phyloP scores from a whole-genome alignment of 495 filamentous ascomycete genomes.

The Neohortaea acidophila region DNA sequence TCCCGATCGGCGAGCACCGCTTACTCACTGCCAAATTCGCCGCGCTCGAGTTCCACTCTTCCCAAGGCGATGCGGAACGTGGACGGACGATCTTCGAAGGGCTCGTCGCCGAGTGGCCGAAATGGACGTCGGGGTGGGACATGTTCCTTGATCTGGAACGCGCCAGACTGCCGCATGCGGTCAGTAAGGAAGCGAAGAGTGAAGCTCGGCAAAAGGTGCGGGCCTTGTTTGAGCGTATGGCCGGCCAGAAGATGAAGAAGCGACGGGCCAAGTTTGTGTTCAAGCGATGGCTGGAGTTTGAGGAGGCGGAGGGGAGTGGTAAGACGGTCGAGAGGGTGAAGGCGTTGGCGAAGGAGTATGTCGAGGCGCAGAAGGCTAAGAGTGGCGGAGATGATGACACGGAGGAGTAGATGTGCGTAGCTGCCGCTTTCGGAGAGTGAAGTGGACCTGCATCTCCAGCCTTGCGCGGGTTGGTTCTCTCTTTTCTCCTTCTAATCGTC shows the following conservation, averaged over 20 bases:
- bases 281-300: conserved; percentile 27
- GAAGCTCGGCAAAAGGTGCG: conserved; percentile 51
- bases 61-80: conserved; percentile 72
- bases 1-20: conserved; percentile 56
- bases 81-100: conserved; percentile 91
- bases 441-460: no score
- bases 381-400: conserved; percentile 9
- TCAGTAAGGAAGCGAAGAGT: conserved; percentile 32
- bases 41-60: conserved; percentile 73
- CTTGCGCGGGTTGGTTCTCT: no score
- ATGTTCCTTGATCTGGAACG: conserved; percentile 74
- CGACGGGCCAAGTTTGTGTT: conserved; percentile 24
- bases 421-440: no score
- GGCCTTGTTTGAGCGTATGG: conserved; percentile 67
- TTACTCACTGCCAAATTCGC: conserved; percentile 74
- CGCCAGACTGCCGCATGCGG: conserved; percentile 2
- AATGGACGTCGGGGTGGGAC: conserved; percentile 85
- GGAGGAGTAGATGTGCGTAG: conserved; percentile 11
- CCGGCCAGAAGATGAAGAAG: conserved; percentile 41
- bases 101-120: conserved; percentile 67
- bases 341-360: conserved; percentile 21
- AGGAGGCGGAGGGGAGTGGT: conserved; percentile 22
- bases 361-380: conserved; percentile 15
- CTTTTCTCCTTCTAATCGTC: no score
- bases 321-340: conserved; percentile 22